A percentile compares a stretch with the other conserved stretches of the same genome.
Conservation (phyloP, 305 asterid genomes). For the Ruellia speciosa region DNA sequence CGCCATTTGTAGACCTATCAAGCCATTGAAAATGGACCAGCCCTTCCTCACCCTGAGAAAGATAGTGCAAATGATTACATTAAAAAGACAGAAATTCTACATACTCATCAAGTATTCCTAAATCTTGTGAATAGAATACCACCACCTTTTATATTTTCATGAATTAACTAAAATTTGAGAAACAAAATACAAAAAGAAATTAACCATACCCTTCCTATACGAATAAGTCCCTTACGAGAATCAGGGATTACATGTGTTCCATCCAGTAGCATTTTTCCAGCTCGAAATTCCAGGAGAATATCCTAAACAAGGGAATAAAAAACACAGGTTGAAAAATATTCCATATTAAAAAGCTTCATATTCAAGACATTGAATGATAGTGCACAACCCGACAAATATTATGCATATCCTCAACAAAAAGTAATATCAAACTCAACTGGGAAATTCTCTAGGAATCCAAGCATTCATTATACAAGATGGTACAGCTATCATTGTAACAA, state of each 20-base stretch:
- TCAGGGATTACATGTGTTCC: constrained; percentile 76
- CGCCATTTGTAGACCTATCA: constrained; percentile 53
- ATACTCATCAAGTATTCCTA: constrained; percentile 1
- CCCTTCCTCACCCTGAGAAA: constrained; percentile 80
- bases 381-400: background rate
- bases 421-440: background rate
- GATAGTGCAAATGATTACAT: constrained; percentile 11
- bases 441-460: background rate
- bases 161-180: constrained; percentile 8
- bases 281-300: constrained; percentile 71
- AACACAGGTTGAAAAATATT: constrained; percentile 11
- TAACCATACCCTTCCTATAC: constrained; percentile 74
- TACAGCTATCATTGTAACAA: background rate
- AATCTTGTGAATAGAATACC: constrained; percentile 3
- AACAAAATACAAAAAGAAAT: constrained; percentile 13
- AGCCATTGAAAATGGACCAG: constrained; percentile 86
- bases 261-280: constrained; percentile 86
- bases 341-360: background rate
- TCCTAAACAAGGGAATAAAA: constrained; percentile 40
- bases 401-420: constrained; percentile 4
- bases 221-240: constrained; percentile 90
- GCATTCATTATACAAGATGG: too few relatives aligned
- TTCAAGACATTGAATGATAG: background rate
- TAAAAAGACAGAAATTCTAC: constrained; percentile 7
- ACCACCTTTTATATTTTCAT: background rate